These are phyloP conservation scores for Cryptococcus wingfieldii DNA, from an alignment of 1,284 basidiomycete genomes.

Conservation along the genomic window DNA sequence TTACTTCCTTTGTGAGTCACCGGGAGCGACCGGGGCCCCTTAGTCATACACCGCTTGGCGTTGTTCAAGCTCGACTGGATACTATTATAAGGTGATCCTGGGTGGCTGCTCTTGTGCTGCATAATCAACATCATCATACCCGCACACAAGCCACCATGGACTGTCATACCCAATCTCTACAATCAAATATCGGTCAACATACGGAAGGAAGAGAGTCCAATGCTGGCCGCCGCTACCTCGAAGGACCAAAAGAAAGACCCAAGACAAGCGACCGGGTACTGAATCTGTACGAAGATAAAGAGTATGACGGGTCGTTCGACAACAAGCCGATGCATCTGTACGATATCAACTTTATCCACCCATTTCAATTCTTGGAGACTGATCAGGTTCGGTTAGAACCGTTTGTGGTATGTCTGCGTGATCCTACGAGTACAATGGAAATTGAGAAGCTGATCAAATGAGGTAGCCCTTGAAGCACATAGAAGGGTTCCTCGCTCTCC, in stretches of 20 bases:
- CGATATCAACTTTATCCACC: constrained; percentile 21
- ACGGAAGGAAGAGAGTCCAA: too few species aligned
- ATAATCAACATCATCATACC: too few species aligned
- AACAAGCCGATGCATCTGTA: constrained; percentile 16
- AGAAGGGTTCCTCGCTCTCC: constrained; percentile 17
- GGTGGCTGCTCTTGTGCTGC: too few species aligned
- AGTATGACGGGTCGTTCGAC: constrained; percentile 9
- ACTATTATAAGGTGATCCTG: too few species aligned
- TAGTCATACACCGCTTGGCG: too few species aligned
- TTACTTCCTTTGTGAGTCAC: too few species aligned
- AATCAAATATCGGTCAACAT: too few species aligned
- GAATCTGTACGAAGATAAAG: constrained; percentile 16
- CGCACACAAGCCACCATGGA: too few species aligned
- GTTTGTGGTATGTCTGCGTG: constrained; percentile 14
- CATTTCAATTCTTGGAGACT: constrained; percentile 16
- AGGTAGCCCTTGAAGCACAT: constrained; percentile 18
- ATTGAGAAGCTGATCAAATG: not conserved
- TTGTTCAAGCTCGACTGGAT: too few species aligned
- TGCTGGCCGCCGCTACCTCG: not conserved
- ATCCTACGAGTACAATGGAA: not conserved
- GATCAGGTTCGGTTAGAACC: constrained; percentile 22
- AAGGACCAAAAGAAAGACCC: not conserved
- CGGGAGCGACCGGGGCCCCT: too few species aligned
- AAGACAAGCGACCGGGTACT: constrained; percentile 1
- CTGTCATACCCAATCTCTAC: too few species aligned